Percentiles rank a stretch among this genome's conserved stretches.
These are phyloP conservation scores for Pyrenula aspistea DNA, from an alignment of 495 filamentous ascomycete genomes.

Conservation along the genomic window DNA sequence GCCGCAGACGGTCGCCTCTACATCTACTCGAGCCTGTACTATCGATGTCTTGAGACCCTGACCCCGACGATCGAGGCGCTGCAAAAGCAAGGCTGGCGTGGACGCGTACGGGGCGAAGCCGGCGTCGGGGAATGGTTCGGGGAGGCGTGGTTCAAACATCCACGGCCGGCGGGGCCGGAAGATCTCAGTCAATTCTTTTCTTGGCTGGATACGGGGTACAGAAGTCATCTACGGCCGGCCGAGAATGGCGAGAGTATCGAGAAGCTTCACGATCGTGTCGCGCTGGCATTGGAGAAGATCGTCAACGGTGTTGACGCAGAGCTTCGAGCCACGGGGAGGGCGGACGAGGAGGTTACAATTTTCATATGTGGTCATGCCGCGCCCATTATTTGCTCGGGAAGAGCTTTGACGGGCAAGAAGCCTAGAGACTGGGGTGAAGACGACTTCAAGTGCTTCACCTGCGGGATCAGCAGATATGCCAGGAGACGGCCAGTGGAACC, in stretches of 20 bases:
- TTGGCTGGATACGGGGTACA: constrained; percentile 36
- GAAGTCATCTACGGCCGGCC: constrained; percentile 49
- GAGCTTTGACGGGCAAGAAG: constrained; percentile 65
- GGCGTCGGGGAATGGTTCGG: constrained; percentile 74
- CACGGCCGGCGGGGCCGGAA: constrained; percentile 1
- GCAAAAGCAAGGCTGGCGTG: constrained; percentile 16
- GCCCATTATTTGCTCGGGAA: constrained; percentile 70
- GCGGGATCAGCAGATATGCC: constrained; percentile 56
- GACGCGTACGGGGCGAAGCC: neutral
- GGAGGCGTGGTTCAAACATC: constrained; percentile 25
- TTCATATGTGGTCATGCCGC: constrained; percentile 89
- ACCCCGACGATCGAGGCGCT: constrained; percentile 50
- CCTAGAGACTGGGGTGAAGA: constrained; percentile 53
- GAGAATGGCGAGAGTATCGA: constrained; percentile 63
- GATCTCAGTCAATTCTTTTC: constrained; percentile 48
- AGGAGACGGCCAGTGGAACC: constrained; percentile 9
- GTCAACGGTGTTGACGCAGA: constrained; percentile 60
- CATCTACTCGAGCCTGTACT: constrained; percentile 80
- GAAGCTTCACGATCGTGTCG: constrained; percentile 69
- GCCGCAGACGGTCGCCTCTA: constrained; percentile 37
- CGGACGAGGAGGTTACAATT: constrained; percentile 19
- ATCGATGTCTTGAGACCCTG: constrained; percentile 85
- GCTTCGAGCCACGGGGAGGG: constrained; percentile 20
- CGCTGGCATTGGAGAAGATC: constrained; percentile 54
- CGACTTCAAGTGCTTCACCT: constrained; percentile 84